Base-by-base conservation (phyloP, 176 grass and related monocot genomes). In the Aegilops speltoides region DNA sequence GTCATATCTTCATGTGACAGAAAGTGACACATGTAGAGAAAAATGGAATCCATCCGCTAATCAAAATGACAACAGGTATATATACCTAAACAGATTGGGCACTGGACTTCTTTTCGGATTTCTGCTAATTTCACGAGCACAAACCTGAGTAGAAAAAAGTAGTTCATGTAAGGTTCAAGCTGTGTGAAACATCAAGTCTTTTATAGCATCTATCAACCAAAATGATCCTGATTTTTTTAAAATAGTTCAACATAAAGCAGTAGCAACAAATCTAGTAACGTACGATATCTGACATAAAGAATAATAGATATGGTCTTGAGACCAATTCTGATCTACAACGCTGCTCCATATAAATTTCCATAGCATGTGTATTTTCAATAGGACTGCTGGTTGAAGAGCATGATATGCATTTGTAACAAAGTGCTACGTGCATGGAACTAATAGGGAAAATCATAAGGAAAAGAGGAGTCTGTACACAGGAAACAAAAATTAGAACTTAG, bases 31-130 rank as follows among this genome's bases (percentile, higher is more conserved):
- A 32, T 56, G 65, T 59, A 68, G 33, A 85, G 31, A 41, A 70
- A 50, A 24, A 69, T 59, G 25, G 10, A 43, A 67, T 64, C 19
- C 15, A 70, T 70, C 50, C 36, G 50, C 7, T 15, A 65, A 26
- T 76, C 1, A 85, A 82, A 57, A 48, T 63, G 17, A 77, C 20
- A 57, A 22, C 46, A 59, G 26, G 43, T 36, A 45, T 66, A 71
- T 79, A 63, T 87, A 94, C 92, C 92, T 91, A 94, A 91, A 76
- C 92, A 94, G 24, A 94, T 94, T 81, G 92, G 92, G 65, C 92
- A 94, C 15, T 91, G 92, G 33, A 94, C 92, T 41, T 89, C 89
- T 82, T 94, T 91, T 26, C 92, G 84, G 72, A 94, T 85, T 23
- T 91, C 86, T 57, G 87, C 89, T 86, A 94, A 88, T 82, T 89